phyloP scores from a whole-genome alignment of 805 yeast species.

The Ogataea dorogensis region DNA sequence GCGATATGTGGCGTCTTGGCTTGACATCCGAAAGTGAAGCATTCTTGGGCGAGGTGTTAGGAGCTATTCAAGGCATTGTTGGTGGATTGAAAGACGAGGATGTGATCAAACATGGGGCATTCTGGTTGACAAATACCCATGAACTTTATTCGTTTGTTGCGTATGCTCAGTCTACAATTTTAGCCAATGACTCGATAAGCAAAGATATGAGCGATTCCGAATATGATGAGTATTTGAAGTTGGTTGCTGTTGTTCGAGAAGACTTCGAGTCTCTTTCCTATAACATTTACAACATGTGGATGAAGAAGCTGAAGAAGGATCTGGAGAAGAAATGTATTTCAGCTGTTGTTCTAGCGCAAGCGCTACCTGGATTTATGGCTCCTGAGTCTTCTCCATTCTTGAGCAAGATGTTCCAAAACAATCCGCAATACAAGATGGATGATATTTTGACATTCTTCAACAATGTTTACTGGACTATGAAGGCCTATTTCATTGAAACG shows the following conservation, averaged over 20 bases:
- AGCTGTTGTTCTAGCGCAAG: conserved; percentile 93
- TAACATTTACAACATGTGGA: conserved; percentile 95
- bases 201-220: conserved; percentile 88
- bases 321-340: conserved; percentile 88
- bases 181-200: conserved; percentile 75
- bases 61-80: conserved; percentile 83
- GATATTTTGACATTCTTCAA: conserved; percentile 88
- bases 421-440: conserved; percentile 85
- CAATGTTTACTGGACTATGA: conserved; percentile 90
- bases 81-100: conserved; percentile 80
- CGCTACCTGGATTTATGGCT: conserved; percentile 93
- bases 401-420: conserved; percentile 74
- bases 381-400: conserved; percentile 79
- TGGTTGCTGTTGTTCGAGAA: conserved; percentile 88
- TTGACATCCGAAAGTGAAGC: conserved; percentile 88
- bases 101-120: conserved; percentile 87
- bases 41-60: conserved; percentile 83
- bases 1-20: conserved; percentile 98
- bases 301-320: conserved; percentile 89
- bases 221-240: conserved; percentile 81
- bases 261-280: conserved; percentile 91
- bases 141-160: conserved; percentile 93
- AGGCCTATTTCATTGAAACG: conserved; percentile 80
- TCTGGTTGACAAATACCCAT: conserved; percentile 96
- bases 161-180: conserved; percentile 88